A percentile compares a stretch with the other conserved stretches of the same genome.
Conservation (phyloP, 805 yeast genomes). For the Pachysolen tannophilus region DNA sequence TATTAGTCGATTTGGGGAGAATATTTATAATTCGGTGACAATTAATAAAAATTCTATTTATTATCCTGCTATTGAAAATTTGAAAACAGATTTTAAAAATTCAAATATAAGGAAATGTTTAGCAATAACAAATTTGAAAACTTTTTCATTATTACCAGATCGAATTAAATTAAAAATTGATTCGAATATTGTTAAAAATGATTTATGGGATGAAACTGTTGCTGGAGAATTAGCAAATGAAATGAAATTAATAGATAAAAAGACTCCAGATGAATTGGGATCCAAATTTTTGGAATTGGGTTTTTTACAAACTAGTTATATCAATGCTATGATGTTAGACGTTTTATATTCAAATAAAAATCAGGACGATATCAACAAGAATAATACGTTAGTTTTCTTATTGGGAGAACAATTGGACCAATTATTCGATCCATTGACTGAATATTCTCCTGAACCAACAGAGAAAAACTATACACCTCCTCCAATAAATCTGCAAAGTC, state of each 20-base stretch:
- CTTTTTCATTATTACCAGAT: slow-evolving; percentile 50
- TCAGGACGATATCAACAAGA: slow-evolving; percentile 45
- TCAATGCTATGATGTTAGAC: slow-evolving; percentile 57
- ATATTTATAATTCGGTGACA: slow-evolving; percentile 50
- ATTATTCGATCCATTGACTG: slow-evolving; percentile 81
- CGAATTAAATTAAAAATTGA: slow-evolving; percentile 12
- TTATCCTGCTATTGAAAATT: slow-evolving; percentile 71
- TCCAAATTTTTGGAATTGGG: slow-evolving; percentile 48
- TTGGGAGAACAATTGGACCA: slow-evolving; percentile 85
- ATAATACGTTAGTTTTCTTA: slow-evolving; percentile 67
- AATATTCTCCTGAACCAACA: slow-evolving; percentile 86
- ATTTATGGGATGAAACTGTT: slow-evolving; percentile 68
- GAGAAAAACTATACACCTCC: slow-evolving; percentile 67
- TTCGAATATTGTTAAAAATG: slow-evolving; percentile 15
- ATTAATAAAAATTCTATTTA: slow-evolving; percentile 55
- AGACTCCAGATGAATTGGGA: slow-evolving; percentile 53
- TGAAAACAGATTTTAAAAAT: slow-evolving; percentile 36
- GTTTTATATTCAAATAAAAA: slow-evolving; percentile 55
- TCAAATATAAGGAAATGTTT: slow-evolving; percentile 65
- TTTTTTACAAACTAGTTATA: slow-evolving; percentile 37
- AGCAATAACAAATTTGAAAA: slow-evolving; percentile 65
- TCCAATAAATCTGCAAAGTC: slow-evolving; percentile 10
- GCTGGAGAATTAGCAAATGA: slow-evolving; percentile 75
- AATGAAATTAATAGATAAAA: slow-evolving; percentile 47
- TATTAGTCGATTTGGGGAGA: slow-evolving; percentile 59